These are phyloP conservation scores for Dionaea muscipula DNA, from an alignment of 179 eudicot species.

Conservation along the genomic window DNA sequence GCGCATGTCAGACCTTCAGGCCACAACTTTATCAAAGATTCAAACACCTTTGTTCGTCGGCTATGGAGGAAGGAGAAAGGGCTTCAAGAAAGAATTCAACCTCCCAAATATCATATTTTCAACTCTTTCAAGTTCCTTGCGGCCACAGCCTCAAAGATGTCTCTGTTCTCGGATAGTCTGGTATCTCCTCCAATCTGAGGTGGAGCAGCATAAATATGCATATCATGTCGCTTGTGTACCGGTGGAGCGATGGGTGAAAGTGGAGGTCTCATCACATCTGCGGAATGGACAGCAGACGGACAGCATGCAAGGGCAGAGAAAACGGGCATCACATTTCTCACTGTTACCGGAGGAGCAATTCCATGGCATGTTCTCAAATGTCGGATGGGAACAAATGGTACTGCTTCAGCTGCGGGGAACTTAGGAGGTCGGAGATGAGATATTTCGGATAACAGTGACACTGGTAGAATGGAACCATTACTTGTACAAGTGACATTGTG, in stretches of 20 bases:
- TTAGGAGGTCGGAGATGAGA: constrained; percentile 20
- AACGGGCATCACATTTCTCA: constrained; percentile 43
- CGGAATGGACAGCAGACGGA: constrained; percentile 18
- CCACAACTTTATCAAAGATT: too few relatives aligned
- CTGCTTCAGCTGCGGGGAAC: constrained; percentile 47
- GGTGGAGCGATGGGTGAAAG: constrained; percentile 26
- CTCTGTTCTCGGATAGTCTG: background rate
- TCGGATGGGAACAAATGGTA: constrained; percentile 42
- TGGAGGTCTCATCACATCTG: constrained; percentile 20
- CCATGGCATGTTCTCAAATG: constrained; percentile 34
- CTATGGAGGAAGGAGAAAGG: too few relatives aligned
- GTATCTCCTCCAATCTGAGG: background rate
- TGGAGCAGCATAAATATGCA: constrained; percentile 33
- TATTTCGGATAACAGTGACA: constrained; percentile 13
- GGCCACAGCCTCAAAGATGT: too few relatives aligned
- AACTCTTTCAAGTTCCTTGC: too few relatives aligned
- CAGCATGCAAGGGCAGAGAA: constrained; percentile 43
- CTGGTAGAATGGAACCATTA: constrained; percentile 6
- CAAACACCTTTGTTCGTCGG: too few relatives aligned
- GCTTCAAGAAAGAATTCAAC: too few relatives aligned
- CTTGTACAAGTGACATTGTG: constrained; percentile 14
- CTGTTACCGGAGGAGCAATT: constrained; percentile 50
- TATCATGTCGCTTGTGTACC: constrained; percentile 28
- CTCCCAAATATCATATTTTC: too few relatives aligned
- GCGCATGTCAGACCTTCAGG: too few relatives aligned